Conservation (phyloP, 2,329 filamentous ascomycete species). For the Apiospora pterosperma region DNA sequence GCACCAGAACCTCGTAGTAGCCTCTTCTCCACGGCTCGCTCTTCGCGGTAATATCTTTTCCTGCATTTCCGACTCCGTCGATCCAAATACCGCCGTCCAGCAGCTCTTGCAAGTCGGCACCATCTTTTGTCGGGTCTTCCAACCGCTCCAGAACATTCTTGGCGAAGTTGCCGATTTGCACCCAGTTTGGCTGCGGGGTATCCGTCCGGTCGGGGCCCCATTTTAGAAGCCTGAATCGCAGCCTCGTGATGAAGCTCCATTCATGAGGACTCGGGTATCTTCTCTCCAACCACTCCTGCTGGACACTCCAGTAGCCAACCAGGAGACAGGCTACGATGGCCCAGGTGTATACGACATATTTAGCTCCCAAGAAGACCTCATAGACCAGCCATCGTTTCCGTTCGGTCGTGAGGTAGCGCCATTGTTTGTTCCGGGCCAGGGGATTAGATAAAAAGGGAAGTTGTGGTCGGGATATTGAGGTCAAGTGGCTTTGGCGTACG, state of each 20-base stretch:
- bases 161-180: conserved; percentile 58
- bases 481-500: neutral
- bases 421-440: conserved; percentile 44
- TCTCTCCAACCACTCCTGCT: conserved; percentile 73
- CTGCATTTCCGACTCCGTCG: conserved; percentile 48
- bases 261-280: conserved; percentile 78
- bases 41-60: conserved; percentile 70
- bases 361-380: conserved; percentile 66
- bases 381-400: conserved; percentile 66
- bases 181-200: conserved; percentile 63
- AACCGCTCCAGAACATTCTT: conserved; percentile 60
- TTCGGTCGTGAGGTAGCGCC: conserved; percentile 77
- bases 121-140: conserved; percentile 68
- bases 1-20: conserved; percentile 81
- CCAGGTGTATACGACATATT: conserved; percentile 65
- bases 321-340: conserved; percentile 57
- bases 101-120: conserved; percentile 58
- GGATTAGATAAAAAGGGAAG: conserved; percentile 51
- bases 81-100: conserved; percentile 50
- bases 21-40: conserved; percentile 81
- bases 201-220: conserved; percentile 55
- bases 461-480: conserved; percentile 33
- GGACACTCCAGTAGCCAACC: conserved; percentile 61
- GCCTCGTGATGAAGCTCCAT: conserved; percentile 71
- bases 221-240: conserved; percentile 62